phyloP scores from a whole-genome alignment of 148 eudicot species.

The Rhododendron henanense region DNA sequence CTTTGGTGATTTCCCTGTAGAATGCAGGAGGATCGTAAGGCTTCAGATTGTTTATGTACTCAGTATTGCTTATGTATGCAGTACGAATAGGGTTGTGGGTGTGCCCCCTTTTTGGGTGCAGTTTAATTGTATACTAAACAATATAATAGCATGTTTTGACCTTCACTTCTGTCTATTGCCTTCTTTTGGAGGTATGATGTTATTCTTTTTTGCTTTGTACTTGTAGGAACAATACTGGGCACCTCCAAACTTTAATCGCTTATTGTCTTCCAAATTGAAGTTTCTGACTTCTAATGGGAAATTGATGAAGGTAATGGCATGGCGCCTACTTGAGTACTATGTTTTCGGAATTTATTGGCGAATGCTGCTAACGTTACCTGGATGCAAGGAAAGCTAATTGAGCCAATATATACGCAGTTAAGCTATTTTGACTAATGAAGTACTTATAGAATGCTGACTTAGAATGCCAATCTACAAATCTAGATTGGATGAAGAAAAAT shows the following conservation, averaged over 20 bases:
- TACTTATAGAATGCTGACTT: not conserved
- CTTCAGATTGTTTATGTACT: not conserved
- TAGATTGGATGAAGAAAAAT: not conserved
- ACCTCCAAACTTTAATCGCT: slow-evolving; percentile 87
- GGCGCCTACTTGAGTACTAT: not conserved
- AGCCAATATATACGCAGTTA: not conserved
- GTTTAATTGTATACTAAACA: not conserved
- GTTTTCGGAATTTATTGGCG: not conserved
- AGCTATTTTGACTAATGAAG: not conserved
- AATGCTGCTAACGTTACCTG: not conserved
- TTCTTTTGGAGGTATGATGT: not conserved
- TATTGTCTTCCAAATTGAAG: slow-evolving; percentile 77
- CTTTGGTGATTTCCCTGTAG: not conserved
- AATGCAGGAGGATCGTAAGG: not conserved
- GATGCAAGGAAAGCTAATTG: slow-evolving; percentile 10
- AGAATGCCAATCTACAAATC: not conserved
- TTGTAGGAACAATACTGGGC: slow-evolving; percentile 97
- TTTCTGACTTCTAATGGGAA: slow-evolving; percentile 77
- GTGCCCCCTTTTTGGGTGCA: not conserved
- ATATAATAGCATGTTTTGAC: not conserved
- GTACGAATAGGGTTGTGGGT: not conserved
- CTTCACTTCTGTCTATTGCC: not conserved
- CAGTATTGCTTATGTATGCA: not conserved
- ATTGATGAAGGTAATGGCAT: slow-evolving; percentile 61
- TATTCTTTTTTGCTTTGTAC: slow-evolving; percentile 25